Evolutionary conservation across 2,329 filamentous ascomycete species (phyloP), one percentile per base, ranked within the genome.

Genomic region (Pestalotiopsis sp.): DNA sequence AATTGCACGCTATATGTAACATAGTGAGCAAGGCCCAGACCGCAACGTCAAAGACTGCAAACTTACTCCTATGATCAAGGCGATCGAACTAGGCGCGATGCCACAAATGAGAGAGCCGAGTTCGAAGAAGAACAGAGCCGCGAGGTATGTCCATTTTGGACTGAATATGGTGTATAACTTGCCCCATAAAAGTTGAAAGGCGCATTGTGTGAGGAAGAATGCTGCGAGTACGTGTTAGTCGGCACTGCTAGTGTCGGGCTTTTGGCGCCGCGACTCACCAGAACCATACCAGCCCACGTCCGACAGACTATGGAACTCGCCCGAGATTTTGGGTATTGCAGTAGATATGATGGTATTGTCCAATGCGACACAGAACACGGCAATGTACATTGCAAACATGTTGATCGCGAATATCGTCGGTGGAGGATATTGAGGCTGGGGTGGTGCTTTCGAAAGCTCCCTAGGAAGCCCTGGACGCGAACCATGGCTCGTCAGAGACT

Each of bases 261-360:
- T 17, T 17, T 2, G 12, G 45, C 41, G 45, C 23, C 14, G 38
- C 17, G 60, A n/a, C 27, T 36, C 5, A 31, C 23, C 25, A 36
- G 61, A 65, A 25, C 36, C 61, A 65, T 65, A 65, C 66, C 82
- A 84, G 41, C 78, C 80, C 4, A 84, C 78, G 67, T 84, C 81
- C 3, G 76, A 72, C 1, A 83, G 73, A 25, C 78, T 72, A 13
- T 79, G 73, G 73, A 80, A 78, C 23, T 77, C 74, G 63, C 74
- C 68, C 1, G 77, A 79, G 65, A 80, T 79, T 31, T 72, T 72
- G 3, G 78, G 78, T 52, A 79, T 78, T 4, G 78, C 78, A 1
- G 77, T 80, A 0, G 75, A 71, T 52, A 80, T 74, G 64, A 80
- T 79, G 13, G 69, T 72, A 17, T 45, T 66, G 56, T 68, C 67